These are phyloP conservation scores for Exophiala xenobiotica DNA, from an alignment of 2,329 filamentous ascomycete genomes.

Conservation along the genomic window DNA sequence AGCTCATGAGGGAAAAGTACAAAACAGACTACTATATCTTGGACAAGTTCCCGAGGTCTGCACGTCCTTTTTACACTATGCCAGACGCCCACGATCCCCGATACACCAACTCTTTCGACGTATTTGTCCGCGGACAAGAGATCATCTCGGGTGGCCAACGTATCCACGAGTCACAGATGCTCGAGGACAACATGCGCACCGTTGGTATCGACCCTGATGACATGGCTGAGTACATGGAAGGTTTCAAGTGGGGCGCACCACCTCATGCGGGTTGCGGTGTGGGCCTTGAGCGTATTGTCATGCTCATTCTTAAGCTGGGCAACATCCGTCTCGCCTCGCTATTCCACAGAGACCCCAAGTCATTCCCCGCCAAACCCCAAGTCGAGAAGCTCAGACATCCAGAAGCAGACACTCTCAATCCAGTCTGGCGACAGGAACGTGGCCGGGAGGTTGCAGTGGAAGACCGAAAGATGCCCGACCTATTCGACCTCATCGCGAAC, in stretches of 20 bases:
- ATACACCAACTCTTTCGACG: constrained; percentile 90
- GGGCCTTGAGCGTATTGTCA: constrained; percentile 82
- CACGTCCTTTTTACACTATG: constrained; percentile 89
- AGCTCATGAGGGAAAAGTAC: constrained; percentile 82
- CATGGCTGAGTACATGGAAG: constrained; percentile 88
- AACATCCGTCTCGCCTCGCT: constrained; percentile 87
- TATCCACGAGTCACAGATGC: constrained; percentile 74
- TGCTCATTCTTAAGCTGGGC: constrained; percentile 79
- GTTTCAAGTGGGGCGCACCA: constrained; percentile 83
- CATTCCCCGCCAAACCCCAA: constrained; percentile 68
- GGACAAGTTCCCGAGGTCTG: constrained; percentile 84
- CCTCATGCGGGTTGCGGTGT: constrained; percentile 89
- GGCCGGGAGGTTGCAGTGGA: constrained; percentile 47
- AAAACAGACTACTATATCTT: constrained; percentile 89
- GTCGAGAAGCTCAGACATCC: constrained; percentile 73
- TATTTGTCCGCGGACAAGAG: constrained; percentile 90
- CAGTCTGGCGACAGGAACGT: constrained; percentile 55
- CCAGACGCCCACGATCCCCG: constrained; percentile 69
- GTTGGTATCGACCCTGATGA: constrained; percentile 73
- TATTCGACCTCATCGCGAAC: constrained; percentile 89
- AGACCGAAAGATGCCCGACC: constrained; percentile 61
- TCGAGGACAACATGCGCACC: constrained; percentile 74
- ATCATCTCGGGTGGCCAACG: constrained; percentile 90
- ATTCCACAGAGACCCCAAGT: constrained; percentile 86
- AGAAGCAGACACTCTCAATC: constrained; percentile 77